A percentile compares a stretch with the other conserved stretches of the same genome.
Conservation (phyloP, 768 basidiomycete genomes). For the Mycena amicta region DNA sequence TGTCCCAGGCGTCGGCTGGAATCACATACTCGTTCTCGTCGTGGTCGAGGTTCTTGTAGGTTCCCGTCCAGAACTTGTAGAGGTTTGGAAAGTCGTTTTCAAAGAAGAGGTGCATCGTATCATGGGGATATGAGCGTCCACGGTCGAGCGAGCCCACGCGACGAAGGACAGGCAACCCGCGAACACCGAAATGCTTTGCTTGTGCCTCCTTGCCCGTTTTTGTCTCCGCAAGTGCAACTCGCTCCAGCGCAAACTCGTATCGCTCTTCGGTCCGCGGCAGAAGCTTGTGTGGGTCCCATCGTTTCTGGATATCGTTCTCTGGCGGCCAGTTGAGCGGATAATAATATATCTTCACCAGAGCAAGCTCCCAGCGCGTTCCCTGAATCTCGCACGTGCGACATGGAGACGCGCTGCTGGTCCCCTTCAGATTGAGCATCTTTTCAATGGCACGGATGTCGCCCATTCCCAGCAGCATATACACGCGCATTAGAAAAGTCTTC, state of each 20-base stretch:
- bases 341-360: not conserved
- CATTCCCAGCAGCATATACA: not conserved
- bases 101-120: conserved; percentile 24
- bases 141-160: conserved; percentile 12
- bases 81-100: conserved; percentile 13
- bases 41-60: conserved; percentile 11
- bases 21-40: conserved; percentile 1
- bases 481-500: not conserved
- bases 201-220: not conserved
- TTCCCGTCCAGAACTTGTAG: conserved; percentile 12
- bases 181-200: no score
- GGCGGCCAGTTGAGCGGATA: not conserved
- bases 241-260: not conserved
- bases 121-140: conserved; percentile 11
- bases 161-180: no score
- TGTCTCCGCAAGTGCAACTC: not conserved
- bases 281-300: not conserved
- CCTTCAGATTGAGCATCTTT: not conserved
- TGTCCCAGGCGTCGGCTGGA: not conserved
- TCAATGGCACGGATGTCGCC: not conserved
- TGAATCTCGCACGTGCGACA: not conserved
- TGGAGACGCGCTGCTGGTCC: not conserved
- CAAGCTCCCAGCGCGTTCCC: not conserved
- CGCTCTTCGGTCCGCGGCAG: not conserved
- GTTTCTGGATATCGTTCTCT: not conserved